Base-by-base conservation (phyloP, 345 rosid genomes). In the Theobroma cacao region DNA sequence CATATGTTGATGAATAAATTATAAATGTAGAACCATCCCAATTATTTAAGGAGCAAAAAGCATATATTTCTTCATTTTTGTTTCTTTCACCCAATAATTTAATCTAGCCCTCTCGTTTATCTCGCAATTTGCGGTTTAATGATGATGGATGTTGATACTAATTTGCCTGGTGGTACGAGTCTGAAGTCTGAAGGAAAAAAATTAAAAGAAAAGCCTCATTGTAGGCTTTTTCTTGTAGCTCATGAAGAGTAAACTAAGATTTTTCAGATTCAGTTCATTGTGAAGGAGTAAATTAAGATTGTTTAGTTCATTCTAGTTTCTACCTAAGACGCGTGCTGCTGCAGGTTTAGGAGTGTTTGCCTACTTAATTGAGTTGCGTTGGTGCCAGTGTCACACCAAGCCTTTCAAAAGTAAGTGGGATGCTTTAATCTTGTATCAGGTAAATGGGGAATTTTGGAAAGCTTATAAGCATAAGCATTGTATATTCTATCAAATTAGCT, bases 21-120 rank as follows among this genome's bases (percentile, higher is more conserved):
- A 79, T 79, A 83, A 85, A 58, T 63, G 67, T 82, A 77, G 82
- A 56, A 71, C 48, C 68, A 41, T 80, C 40, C 59, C 22, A 15
- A 40, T 67, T 52, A 31, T 58, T 75, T 61, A 31, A 71, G 65
- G 68, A 26, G 70, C 48, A n/a, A 70, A 31, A 65, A 56, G 72
- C 34, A 34, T 62, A 26, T 55, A 43, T 67, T 73, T 61, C 41
- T 17, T 8, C 43, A 0, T 48, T 33, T 10, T n/a, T 28, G 0
- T 3, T 17, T 7, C 36, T 61, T 45, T 56, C 3, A 1, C 8
- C 34, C 3, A 22, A 20, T 11, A 48, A 71, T 2, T 48, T 45
- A 15, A 43, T 74, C 24, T 58, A 26, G 20, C 18, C 40, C 60
- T 50, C 24, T 52, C 20, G 76, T 34, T 72, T 34, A n/a, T 71